A percentile compares a stretch with the other conserved stretches of the same genome.
Conservation (phyloP, 345 rosid species). For the Rubroshorea leprosula region DNA sequence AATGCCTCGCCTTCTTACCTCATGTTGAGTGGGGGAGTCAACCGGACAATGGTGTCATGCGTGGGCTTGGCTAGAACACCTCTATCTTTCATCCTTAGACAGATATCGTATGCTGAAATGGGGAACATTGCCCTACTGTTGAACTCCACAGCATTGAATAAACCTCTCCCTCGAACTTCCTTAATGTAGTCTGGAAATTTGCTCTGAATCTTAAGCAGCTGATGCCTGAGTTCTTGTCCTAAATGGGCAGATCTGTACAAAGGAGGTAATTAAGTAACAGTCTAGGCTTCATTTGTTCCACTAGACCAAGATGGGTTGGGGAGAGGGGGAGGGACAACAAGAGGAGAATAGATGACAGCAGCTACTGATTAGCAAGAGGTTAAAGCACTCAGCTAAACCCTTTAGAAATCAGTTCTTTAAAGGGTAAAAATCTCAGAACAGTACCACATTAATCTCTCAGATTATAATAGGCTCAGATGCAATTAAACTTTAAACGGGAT, state of each 20-base stretch:
- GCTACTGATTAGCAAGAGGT: too few species aligned
- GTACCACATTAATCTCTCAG: too few species aligned
- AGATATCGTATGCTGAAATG: constrained; percentile 82
- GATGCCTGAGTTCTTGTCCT: constrained; percentile 62
- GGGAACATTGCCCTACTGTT: constrained; percentile 46
- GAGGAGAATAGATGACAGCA: neutral
- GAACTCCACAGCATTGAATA: constrained; percentile 90
- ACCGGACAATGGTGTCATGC: constrained; percentile 77
- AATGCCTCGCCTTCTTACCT: constrained; percentile 44
- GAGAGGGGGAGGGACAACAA: neutral
- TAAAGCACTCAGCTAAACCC: too few species aligned
- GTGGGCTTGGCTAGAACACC: constrained; percentile 96
- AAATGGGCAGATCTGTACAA: constrained; percentile 49
- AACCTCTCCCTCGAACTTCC: constrained; percentile 90
- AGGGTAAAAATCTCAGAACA: too few species aligned
- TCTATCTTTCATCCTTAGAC: constrained; percentile 82
- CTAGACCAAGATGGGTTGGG: too few species aligned
- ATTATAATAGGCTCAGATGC: too few species aligned
- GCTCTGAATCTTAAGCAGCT: constrained; percentile 47
- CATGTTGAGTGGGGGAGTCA: constrained; percentile 89
- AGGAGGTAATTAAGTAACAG: constrained; percentile 9
- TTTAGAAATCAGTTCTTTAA: too few species aligned
- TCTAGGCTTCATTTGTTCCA: neutral
- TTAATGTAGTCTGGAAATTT: constrained; percentile 64
- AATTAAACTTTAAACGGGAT: neutral